Evolutionary conservation across 176 grass and related monocot species (phyloP).

Genomic region (Microstegium vimineum): DNA sequence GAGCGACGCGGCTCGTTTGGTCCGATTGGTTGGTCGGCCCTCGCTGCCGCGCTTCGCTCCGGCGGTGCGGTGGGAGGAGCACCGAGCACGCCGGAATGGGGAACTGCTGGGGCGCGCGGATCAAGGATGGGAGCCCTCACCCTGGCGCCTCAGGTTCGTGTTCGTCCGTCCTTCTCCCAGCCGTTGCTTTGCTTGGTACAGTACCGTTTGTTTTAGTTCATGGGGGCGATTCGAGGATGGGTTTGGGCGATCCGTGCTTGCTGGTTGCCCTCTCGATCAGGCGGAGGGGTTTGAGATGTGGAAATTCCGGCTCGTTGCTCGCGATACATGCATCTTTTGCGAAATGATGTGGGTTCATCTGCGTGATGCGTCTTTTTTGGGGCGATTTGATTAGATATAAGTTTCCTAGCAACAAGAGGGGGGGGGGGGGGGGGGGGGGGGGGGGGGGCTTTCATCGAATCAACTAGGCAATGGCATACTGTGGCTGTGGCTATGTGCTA

Average conservation of each 20-base stretch:
- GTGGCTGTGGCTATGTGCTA: not conserved
- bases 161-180: not conserved
- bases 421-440: not conserved
- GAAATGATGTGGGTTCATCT: not conserved
- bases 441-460: not conserved
- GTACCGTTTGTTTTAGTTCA: not conserved
- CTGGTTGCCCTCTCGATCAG: not conserved
- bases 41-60: not conserved
- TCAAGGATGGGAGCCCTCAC: constrained; percentile 64
- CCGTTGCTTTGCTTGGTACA: not conserved
- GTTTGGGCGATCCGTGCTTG: not conserved
- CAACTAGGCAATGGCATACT: not conserved
- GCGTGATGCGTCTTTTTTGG: not conserved
- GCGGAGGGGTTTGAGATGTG: not conserved
- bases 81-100: constrained; percentile 40
- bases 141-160: constrained; percentile 52
- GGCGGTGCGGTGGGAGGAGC: constrained; percentile 6
- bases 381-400: not conserved
- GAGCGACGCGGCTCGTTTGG: not conserved
- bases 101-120: constrained; percentile 69
- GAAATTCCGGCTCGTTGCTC: not conserved
- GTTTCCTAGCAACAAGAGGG: not conserved
- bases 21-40: not conserved
- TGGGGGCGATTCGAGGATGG: not conserved
- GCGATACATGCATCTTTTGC: not conserved